These are phyloP conservation scores for Diaporthe vexans DNA, from an alignment of 2,329 filamentous ascomycete species.

Conservation along the genomic window DNA sequence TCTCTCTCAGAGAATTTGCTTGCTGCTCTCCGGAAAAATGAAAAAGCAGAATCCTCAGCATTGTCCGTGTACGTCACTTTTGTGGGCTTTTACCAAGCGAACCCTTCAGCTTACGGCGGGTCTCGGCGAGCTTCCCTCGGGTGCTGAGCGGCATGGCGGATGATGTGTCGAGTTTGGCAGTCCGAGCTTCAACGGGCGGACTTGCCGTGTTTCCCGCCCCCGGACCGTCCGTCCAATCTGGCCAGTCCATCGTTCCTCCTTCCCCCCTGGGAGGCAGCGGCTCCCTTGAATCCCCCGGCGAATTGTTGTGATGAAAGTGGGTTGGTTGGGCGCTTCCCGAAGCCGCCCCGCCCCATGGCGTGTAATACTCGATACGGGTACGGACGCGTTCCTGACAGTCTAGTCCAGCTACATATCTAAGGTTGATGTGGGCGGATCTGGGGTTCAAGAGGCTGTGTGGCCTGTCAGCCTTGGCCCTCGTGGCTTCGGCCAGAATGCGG, in stretches of 20 bases:
- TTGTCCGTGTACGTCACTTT: not conserved
- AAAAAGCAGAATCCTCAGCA: not conserved
- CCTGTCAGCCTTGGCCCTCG: not conserved
- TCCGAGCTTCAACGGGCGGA: not conserved
- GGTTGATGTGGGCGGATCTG: constrained; percentile 11
- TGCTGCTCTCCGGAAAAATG: not conserved
- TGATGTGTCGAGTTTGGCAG: not conserved
- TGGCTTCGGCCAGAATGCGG: not conserved
- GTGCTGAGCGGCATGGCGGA: not conserved
- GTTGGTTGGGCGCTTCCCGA: not conserved
- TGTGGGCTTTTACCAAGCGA: not conserved
- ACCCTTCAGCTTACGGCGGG: not conserved
- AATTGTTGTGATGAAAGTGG: too few relatives aligned
- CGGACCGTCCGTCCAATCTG: not conserved
- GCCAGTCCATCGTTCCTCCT: not conserved
- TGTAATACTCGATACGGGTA: not conserved
- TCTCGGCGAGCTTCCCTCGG: constrained; percentile 26
- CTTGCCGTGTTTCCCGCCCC: constrained; percentile 21
- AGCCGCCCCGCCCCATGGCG: not conserved
- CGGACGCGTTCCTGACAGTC: not conserved
- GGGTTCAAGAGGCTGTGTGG: not conserved
- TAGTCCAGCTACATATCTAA: not conserved
- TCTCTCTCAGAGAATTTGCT: not conserved
- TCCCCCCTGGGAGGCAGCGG: not conserved
- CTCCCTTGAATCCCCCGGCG: not conserved